phyloP scores from a whole-genome alignment of 2,329 filamentous ascomycete species.

The Hawksworthiomyces lignivorus region DNA sequence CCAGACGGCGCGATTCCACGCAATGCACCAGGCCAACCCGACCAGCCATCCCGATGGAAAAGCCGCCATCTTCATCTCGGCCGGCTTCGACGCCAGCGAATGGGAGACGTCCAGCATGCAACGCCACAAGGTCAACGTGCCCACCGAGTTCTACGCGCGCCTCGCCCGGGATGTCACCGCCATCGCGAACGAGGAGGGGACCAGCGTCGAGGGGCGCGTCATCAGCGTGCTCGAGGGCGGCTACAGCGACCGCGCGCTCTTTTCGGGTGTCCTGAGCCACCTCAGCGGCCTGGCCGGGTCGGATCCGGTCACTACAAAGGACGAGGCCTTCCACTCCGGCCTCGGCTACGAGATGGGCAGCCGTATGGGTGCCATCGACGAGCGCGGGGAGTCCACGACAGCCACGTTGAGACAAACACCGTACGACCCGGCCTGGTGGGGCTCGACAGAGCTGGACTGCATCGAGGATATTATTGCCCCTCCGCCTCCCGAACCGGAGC shows the following conservation, averaged over 20 bases:
- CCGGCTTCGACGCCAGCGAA: conserved; percentile 94
- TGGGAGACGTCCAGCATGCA: conserved; percentile 93
- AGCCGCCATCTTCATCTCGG: conserved; percentile 87
- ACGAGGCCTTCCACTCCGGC: conserved; percentile 31
- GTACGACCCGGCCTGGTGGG: conserved; percentile 70
- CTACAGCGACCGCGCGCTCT: conserved; percentile 86
- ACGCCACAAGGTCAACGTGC: conserved; percentile 88
- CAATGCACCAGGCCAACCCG: conserved; percentile 30
- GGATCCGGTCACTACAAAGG: conserved; percentile 31
- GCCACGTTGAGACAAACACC: conserved; percentile 12
- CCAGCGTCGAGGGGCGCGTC: conserved; percentile 72
- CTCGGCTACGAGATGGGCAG: conserved; percentile 51
- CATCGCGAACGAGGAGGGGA: conserved; percentile 67
- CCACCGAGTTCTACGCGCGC: conserved; percentile 90
- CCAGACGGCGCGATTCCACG: conserved; percentile 52
- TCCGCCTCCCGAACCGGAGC: conserved; percentile 33
- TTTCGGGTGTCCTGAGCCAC: conserved; percentile 84
- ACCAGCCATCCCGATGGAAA: conserved; percentile 30
- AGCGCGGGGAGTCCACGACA: neutral
- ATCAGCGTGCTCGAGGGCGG: conserved; percentile 94
- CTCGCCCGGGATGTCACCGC: conserved; percentile 80
- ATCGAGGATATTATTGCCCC: conserved; percentile 55
- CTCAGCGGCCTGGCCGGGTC: conserved; percentile 69
- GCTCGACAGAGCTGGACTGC: conserved; percentile 54
- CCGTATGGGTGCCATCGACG: neutral